These are phyloP conservation scores for Neonectria hederae DNA, from an alignment of 2,329 filamentous ascomycete genomes.

Conservation along the genomic window DNA sequence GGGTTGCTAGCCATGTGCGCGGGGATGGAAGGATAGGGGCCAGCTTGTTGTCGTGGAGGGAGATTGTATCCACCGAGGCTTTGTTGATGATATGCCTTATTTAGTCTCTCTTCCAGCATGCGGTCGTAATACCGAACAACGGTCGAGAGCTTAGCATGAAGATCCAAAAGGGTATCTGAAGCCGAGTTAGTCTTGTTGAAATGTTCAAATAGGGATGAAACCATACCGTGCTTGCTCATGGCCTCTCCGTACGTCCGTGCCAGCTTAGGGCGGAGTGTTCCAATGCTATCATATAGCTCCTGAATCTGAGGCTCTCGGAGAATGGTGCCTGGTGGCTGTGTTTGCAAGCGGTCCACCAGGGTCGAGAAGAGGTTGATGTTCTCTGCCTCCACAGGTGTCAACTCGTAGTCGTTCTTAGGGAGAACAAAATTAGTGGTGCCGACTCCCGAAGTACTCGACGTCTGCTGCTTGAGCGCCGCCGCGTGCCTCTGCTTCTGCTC, in stretches of 20 bases:
- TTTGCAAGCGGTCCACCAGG: slow-evolving; percentile 91
- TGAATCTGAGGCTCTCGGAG: slow-evolving; percentile 97
- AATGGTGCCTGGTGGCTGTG: slow-evolving; percentile 94
- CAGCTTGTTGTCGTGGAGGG: slow-evolving; percentile 61
- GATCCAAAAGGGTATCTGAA: slow-evolving; percentile 86
- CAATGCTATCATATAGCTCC: slow-evolving; percentile 96
- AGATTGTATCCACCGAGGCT: slow-evolving; percentile 72
- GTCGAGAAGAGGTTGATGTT: slow-evolving; percentile 98
- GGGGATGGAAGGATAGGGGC: slow-evolving; percentile 77
- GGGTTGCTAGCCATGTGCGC: slow-evolving; percentile 58
- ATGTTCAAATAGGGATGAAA: background rate
- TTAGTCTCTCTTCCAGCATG: slow-evolving; percentile 95
- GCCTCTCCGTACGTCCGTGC: slow-evolving; percentile 97
- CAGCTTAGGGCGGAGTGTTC: slow-evolving; percentile 89
- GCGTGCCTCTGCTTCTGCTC: slow-evolving; percentile 95
- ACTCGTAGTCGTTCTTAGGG: slow-evolving; percentile 92
- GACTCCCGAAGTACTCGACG: slow-evolving; percentile 55
- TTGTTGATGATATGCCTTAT: slow-evolving; percentile 90
- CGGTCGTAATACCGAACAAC: slow-evolving; percentile 97
- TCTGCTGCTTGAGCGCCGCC: slow-evolving; percentile 82
- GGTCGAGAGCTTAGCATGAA: slow-evolving; percentile 94
- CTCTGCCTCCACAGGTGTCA: slow-evolving; percentile 92
- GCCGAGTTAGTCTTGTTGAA: slow-evolving; percentile 26
- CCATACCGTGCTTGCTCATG: slow-evolving; percentile 96
- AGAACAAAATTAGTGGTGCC: slow-evolving; percentile 62